Evolutionary conservation across 768 basidiomycete genomes (phyloP).

Genomic region (Aureoboletus auriporus): DNA sequence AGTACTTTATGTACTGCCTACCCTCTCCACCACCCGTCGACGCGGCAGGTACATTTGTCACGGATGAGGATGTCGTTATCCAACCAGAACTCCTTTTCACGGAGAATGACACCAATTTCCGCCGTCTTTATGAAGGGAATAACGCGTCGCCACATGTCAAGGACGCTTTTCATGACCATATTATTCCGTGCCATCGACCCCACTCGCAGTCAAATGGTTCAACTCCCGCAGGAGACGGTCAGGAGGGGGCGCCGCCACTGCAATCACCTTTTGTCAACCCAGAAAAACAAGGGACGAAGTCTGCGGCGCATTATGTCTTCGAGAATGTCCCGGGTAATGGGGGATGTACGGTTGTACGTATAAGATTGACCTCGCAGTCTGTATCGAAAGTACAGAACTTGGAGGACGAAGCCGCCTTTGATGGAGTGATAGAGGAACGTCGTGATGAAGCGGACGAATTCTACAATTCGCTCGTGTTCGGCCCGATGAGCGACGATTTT

Average conservation of each 20-base stretch:
- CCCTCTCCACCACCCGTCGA: slow-evolving; percentile 90
- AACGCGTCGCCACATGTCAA: slow-evolving; percentile 86
- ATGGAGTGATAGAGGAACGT: slow-evolving; percentile 85
- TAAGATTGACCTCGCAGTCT: slow-evolving; percentile 82
- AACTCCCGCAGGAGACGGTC: background rate
- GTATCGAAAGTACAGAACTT: slow-evolving; percentile 75
- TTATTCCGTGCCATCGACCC: slow-evolving; percentile 81
- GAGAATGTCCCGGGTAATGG: slow-evolving; percentile 82
- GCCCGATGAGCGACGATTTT: slow-evolving; percentile 87
- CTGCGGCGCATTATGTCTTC: slow-evolving; percentile 90
- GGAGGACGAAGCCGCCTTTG: slow-evolving; percentile 86
- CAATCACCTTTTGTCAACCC: slow-evolving; percentile 69
- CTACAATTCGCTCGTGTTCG: slow-evolving; percentile 74
- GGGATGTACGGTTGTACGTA: slow-evolving; percentile 90
- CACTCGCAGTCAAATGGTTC: slow-evolving; percentile 34
- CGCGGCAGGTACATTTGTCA: slow-evolving; percentile 58
- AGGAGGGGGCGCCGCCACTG: background rate
- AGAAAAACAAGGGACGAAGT: slow-evolving; percentile 83
- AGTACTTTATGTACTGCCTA: slow-evolving; percentile 81
- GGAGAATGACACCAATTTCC: slow-evolving; percentile 96
- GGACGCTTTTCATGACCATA: slow-evolving; percentile 98
- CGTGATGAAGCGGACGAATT: slow-evolving; percentile 96
- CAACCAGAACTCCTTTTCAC: slow-evolving; percentile 90
- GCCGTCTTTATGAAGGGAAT: slow-evolving; percentile 82
- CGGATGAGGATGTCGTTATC: slow-evolving; percentile 54